Conservation (phyloP, 192 early-diverging fungal species). For the Lunasporangiospora selenospora region DNA sequence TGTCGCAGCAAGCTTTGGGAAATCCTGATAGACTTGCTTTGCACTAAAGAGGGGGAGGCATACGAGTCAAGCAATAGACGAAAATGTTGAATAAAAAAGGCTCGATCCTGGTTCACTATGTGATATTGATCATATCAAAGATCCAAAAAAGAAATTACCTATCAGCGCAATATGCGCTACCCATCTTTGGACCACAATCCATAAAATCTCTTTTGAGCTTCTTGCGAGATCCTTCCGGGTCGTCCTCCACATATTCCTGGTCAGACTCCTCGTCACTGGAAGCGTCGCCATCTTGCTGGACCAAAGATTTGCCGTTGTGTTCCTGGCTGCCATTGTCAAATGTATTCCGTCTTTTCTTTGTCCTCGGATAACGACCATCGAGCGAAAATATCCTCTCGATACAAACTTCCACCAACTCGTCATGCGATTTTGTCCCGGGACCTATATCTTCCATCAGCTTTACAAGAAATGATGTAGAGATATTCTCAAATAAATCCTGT, state of each 20-base stretch:
- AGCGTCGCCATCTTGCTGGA: background rate
- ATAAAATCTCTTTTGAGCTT: conserved; percentile 17
- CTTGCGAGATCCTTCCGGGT: background rate
- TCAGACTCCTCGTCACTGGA: conserved; percentile 6
- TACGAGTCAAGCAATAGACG: background rate
- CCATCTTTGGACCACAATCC: conserved; percentile 9
- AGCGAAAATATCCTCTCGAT: conserved; percentile 19
- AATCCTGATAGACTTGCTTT: conserved; percentile 32
- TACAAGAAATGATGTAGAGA: conserved; percentile 17
- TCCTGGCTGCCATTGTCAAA: background rate
- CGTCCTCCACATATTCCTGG: background rate
- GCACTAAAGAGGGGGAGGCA: conserved; percentile 2
- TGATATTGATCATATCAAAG: background rate
- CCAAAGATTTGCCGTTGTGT: no score
- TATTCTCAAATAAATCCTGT: conserved; percentile 29
- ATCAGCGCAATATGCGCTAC: conserved; percentile 4
- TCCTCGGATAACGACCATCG: conserved; percentile 19
- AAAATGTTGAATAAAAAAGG: no score
- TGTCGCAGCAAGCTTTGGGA: conserved; percentile 11
- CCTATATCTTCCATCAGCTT: conserved; percentile 11
- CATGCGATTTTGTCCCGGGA: background rate
- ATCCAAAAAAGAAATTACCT: conserved; percentile 4
- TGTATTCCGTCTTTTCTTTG: conserved; percentile 11
- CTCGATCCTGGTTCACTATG: background rate
- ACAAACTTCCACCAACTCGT: conserved; percentile 27